Evolutionary conservation across 1,284 basidiomycete species (phyloP).

Genomic region (Pascua guehoae): DNA sequence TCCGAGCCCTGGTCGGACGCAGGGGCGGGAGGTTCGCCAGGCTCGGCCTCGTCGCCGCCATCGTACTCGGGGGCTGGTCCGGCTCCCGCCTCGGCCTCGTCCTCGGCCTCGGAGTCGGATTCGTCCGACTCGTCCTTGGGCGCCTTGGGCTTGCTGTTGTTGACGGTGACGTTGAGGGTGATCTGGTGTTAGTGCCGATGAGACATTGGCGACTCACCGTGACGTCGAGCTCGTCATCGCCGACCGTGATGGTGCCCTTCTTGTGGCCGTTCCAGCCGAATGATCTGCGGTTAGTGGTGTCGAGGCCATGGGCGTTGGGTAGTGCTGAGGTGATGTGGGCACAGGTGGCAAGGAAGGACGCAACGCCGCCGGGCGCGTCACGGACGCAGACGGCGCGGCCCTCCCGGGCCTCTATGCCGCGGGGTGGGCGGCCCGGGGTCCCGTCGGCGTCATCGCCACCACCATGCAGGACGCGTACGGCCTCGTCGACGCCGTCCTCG

Average conservation of each 20-base stretch:
- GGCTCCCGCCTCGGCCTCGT: too few relatives aligned
- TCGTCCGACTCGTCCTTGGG: neutral
- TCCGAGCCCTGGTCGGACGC: too few relatives aligned
- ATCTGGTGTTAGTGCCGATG: conserved; percentile 7
- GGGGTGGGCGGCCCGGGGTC: conserved; percentile 91
- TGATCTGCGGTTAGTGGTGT: conserved; percentile 12
- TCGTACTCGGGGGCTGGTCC: too few relatives aligned
- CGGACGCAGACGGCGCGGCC: conserved; percentile 29
- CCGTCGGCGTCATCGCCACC: conserved; percentile 84
- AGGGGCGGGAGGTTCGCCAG: too few relatives aligned
- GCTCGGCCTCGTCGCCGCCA: too few relatives aligned
- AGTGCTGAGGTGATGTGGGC: too few relatives aligned
- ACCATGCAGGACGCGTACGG: conserved; percentile 92
- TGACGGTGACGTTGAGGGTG: conserved; percentile 13
- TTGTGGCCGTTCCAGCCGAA: conserved; percentile 20
- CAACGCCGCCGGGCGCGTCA: conserved; percentile 47
- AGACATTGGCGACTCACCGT: conserved; percentile 5
- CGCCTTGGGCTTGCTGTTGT: conserved; percentile 10
- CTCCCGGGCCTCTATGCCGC: conserved; percentile 76
- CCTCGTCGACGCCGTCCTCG: conserved; percentile 35
- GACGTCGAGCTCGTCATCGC: conserved; percentile 14
- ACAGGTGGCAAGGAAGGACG: neutral
- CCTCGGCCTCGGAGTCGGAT: neutral
- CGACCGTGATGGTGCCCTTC: conserved; percentile 9
- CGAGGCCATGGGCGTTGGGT: neutral